A percentile compares a stretch with the other conserved stretches of the same genome.
phyloP scores from a whole-genome alignment of 106 monocot genomes.

The Allium sativum region DNA sequence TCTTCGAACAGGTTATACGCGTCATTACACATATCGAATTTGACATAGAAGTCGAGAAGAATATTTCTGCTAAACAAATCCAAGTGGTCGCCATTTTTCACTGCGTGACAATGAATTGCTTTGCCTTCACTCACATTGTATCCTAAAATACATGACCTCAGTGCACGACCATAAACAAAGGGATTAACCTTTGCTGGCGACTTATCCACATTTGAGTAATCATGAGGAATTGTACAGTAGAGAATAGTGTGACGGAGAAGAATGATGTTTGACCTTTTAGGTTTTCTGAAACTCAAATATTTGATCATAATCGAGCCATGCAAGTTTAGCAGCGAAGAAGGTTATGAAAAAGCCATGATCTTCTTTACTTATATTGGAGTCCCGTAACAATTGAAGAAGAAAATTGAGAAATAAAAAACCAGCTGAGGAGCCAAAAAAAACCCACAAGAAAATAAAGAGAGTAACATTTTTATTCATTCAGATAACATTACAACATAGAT shows the following conservation, averaged over 20 bases:
- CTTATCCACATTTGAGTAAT: not conserved
- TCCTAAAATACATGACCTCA: constrained; percentile 32
- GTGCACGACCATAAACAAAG: constrained; percentile 24
- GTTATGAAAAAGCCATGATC: too few relatives aligned
- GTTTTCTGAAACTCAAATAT: not conserved
- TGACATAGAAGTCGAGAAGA: constrained; percentile 56
- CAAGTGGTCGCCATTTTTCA: constrained; percentile 41
- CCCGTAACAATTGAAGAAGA: too few relatives aligned
- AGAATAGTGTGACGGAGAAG: constrained; percentile 1
- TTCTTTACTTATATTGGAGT: too few relatives aligned
- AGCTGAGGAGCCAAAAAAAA: too few relatives aligned
- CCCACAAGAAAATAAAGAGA: too few relatives aligned
- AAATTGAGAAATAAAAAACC: too few relatives aligned
- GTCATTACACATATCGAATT: constrained; percentile 14
- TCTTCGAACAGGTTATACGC: constrained; percentile 55
- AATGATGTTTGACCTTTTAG: constrained; percentile 8
- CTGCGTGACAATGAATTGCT: constrained; percentile 49
- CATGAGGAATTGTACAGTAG: not conserved
- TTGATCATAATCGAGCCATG: constrained; percentile 4
- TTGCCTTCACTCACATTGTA: constrained; percentile 15
- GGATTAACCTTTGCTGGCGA: constrained; percentile 16
- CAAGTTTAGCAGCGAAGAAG: too few relatives aligned
- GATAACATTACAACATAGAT: too few relatives aligned
- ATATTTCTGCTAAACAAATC: constrained; percentile 66
- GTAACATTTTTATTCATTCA: too few relatives aligned